Evolutionary conservation across 768 basidiomycete genomes (phyloP).

Genomic region (Rossbeevera mucosa): DNA sequence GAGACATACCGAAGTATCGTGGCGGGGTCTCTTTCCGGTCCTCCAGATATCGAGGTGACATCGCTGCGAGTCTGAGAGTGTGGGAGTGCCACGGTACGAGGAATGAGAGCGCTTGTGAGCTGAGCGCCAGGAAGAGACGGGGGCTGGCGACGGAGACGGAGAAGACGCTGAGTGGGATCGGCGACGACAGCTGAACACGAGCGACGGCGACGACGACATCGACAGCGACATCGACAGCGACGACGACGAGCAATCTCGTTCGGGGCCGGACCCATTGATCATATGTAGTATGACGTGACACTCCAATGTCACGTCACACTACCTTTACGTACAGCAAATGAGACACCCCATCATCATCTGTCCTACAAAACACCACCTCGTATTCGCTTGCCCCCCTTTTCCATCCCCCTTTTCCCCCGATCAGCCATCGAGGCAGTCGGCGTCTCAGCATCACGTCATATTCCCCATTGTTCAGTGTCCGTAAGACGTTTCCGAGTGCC

Average conservation of each 20-base stretch:
- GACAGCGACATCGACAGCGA: conserved; percentile 31
- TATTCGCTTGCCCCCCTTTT: conserved; percentile 20
- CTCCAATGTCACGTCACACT: conserved; percentile 22
- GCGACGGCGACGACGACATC: conserved; percentile 34
- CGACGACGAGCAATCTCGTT: conserved; percentile 12
- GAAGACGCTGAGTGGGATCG: conserved; percentile 51
- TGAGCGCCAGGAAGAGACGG: conserved; percentile 36
- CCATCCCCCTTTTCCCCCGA: conserved; percentile 22
- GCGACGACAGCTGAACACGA: conserved; percentile 38
- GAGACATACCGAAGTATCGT: conserved; percentile 42
- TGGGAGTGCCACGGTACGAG: conserved; percentile 33
- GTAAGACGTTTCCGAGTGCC: conserved; percentile 40
- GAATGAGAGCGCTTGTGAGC: conserved; percentile 49
- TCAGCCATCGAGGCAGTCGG: background rate
- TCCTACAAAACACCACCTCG: conserved; percentile 22
- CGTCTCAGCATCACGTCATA: conserved; percentile 17
- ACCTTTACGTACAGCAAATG: conserved; percentile 20
- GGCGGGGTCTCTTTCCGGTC: conserved; percentile 50
- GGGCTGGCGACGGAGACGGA: conserved; percentile 32
- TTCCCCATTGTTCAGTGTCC: conserved; percentile 21
- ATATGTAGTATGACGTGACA: conserved; percentile 22
- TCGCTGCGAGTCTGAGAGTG: conserved; percentile 38
- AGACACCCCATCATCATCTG: background rate
- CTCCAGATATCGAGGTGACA: conserved; percentile 53
- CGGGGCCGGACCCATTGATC: conserved; percentile 9